Base-by-base conservation (phyloP, 73 alveolate genomes). In the Breviolum minutum region DNA sequence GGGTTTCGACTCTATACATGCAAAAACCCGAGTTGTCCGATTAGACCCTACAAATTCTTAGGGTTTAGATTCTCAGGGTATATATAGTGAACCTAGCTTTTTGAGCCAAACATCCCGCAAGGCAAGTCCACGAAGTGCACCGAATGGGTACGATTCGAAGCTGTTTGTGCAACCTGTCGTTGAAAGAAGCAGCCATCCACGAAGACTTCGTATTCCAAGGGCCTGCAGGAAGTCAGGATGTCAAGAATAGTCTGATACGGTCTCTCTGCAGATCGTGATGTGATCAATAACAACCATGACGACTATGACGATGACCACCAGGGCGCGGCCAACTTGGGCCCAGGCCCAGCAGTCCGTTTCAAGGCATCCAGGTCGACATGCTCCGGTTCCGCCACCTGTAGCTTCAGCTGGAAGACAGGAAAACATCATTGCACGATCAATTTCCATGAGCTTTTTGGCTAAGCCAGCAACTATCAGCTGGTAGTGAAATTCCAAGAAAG, bases 161-260 rank as follows among this genome's bases (percentile, higher is more conserved):
- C 86, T 69, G 27, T 76, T 5, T 26, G 7, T 9, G 86, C 86
- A 40, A 90, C 74, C 63, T 54, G 69, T 32, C 95, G 95, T 29
- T 87, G 83, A 82, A 87, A 87, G 83, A 87, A 87, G 63, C 40
- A 14, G 62, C 96, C 96, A 16, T 90, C 87, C 87, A 90, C 19
- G 76, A 71, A 90, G 87, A 90, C 88, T 76, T 90, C 96, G 63
- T 90, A 90, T 79, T 90, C 96, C 88, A 71, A 71, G 27, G 96
- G 96, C 86, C 96, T 88, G n/a, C 77, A 68, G 17, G 24, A 68
- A 68, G 4, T 14, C 77, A 17, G 77, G 77, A 68, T 22, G 77
- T 17, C 77, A 17, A 22, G 24, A 68, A 68, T 22, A 68, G 24
- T 68, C 77, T 68, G 77, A 68, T 17, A 68, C 77, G 24, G 17